Conservation (phyloP, 148 eudicot genomes). For the Cornus florida region DNA sequence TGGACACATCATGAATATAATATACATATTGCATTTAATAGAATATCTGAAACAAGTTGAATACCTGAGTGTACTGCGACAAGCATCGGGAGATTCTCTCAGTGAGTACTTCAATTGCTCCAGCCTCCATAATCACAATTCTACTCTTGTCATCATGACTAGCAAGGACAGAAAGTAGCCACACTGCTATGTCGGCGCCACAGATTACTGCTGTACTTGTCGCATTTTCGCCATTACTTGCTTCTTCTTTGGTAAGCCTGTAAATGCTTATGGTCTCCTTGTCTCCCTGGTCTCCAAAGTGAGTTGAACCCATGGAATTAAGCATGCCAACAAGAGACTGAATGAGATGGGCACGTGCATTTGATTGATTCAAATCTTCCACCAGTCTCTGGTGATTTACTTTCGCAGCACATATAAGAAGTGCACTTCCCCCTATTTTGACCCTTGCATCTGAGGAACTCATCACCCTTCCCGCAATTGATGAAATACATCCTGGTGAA, state of each 20-base stretch:
- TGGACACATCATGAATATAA: neutral
- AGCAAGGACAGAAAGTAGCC: constrained; percentile 89
- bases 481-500: constrained; percentile 68
- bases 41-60: neutral
- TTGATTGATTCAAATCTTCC: constrained; percentile 67
- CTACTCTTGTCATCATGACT: constrained; percentile 65
- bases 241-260: constrained; percentile 48
- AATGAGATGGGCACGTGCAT: constrained; percentile 50
- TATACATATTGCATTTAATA: neutral
- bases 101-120: constrained; percentile 77
- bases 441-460: constrained; percentile 58
- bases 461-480: constrained; percentile 77
- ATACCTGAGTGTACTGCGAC: constrained; percentile 65
- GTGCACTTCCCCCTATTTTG: constrained; percentile 85
- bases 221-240: constrained; percentile 27
- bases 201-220: constrained; percentile 46
- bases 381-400: constrained; percentile 63
- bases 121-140: constrained; percentile 80
- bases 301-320: constrained; percentile 33
- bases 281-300: constrained; percentile 37
- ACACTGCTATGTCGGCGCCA: constrained; percentile 70
- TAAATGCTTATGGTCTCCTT: constrained; percentile 56
- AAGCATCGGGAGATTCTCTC: constrained; percentile 61
- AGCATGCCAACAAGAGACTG: constrained; percentile 86
- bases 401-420: constrained; percentile 81